Percentiles rank a stretch among this genome's conserved stretches.
phyloP scores from a whole-genome alignment of 768 basidiomycete genomes.

The Cubamyces sp. region DNA sequence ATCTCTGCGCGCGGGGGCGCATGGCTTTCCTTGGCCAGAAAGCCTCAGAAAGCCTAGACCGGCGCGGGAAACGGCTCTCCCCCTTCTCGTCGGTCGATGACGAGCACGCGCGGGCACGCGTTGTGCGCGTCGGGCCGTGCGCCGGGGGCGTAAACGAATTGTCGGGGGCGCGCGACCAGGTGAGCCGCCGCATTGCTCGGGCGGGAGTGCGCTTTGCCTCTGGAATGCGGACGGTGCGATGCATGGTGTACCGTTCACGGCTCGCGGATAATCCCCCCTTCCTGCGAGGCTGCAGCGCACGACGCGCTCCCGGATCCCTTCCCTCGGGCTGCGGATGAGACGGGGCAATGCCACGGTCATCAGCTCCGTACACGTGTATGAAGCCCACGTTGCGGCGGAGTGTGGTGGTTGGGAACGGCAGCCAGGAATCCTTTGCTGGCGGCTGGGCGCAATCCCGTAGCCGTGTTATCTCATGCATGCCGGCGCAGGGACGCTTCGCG shows the following conservation, averaged over 20 bases:
- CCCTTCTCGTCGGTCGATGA: not conserved
- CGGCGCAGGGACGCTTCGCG: not conserved
- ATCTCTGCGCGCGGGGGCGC: not conserved
- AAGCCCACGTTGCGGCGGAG: slow-evolving; percentile 20
- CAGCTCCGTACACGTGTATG: slow-evolving; percentile 23
- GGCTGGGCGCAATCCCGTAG: not conserved
- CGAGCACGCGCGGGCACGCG: not conserved
- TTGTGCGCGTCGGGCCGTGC: not conserved
- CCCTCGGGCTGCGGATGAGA: slow-evolving; percentile 12
- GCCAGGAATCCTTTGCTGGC: not conserved
- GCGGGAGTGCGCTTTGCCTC: not conserved
- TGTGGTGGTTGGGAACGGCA: slow-evolving; percentile 15
- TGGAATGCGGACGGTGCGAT: no score
- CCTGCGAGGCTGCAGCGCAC: not conserved
- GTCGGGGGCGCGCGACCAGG: slow-evolving; percentile 5
- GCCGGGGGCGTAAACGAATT: slow-evolving; percentile 6
- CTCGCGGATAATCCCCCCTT: not conserved
- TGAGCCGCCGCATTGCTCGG: not conserved
- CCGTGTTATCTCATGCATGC: not conserved
- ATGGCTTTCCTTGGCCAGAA: no score
- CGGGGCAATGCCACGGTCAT: slow-evolving; percentile 17
- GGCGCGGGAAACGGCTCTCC: not conserved
- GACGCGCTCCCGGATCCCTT: slow-evolving; percentile 6
- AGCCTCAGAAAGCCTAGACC: no score
- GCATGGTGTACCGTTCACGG: not conserved